Conservation (phyloP, 331 rosid genomes). For the Erythrophleum ivorense region DNA sequence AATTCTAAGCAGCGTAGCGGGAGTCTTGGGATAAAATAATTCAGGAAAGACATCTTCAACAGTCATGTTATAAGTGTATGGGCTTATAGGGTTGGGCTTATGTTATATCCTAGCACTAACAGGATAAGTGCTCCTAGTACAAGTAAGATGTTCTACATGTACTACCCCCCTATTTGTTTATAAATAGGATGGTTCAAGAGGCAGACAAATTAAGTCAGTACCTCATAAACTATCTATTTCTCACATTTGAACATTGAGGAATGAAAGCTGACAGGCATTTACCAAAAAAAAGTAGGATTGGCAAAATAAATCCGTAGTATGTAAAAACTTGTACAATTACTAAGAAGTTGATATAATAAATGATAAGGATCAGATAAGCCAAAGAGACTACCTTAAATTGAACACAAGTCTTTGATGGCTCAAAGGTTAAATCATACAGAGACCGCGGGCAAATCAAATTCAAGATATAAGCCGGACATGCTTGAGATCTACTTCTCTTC, state of each 20-base stretch:
- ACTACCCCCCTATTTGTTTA: neutral
- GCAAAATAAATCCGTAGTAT: conserved; percentile 3
- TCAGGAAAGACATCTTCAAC: conserved; percentile 29
- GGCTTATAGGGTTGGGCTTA: neutral
- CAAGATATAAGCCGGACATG: conserved; percentile 73
- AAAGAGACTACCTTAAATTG: conserved; percentile 75
- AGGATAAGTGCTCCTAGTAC: neutral
- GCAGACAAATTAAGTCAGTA: neutral
- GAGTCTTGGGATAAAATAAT: conserved; percentile 11
- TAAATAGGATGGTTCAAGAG: neutral
- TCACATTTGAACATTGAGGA: conserved; percentile 19
- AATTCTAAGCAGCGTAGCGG: conserved; percentile 12
- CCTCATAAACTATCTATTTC: neutral
- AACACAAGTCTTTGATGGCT: conserved; percentile 84
- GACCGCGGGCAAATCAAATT: conserved; percentile 80
- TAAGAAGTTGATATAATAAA: neutral
- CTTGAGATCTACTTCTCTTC: conserved; percentile 74
- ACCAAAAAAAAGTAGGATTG: neutral
- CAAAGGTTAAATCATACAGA: conserved; percentile 79
- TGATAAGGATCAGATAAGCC: conserved; percentile 26
- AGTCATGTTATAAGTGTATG: neutral
- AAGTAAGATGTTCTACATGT: conserved; percentile 6
- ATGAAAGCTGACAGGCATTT: neutral
- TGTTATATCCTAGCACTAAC: neutral
- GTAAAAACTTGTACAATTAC: conserved; percentile 22